phyloP scores from a whole-genome alignment of 768 basidiomycete genomes.

The Hericium alpestre region DNA sequence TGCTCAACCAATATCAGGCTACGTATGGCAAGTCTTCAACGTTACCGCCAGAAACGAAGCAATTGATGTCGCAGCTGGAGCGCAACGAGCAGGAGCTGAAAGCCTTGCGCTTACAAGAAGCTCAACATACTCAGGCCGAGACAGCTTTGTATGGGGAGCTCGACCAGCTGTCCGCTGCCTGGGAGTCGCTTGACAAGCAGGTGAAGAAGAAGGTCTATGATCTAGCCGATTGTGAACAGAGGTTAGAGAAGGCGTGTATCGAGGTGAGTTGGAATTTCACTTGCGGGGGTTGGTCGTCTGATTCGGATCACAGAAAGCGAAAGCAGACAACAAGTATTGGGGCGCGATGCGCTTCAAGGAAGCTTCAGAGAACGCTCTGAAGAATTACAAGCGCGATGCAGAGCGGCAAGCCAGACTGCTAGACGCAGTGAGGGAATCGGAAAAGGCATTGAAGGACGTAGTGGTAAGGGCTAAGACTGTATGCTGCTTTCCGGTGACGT shows the following conservation, averaged over 20 bases:
- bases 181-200: constrained; percentile 76
- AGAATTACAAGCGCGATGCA: constrained; percentile 43
- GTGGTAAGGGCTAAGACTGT: constrained; percentile 35
- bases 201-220: constrained; percentile 81
- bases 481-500: neutral
- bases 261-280: constrained; percentile 45
- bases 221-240: constrained; percentile 64
- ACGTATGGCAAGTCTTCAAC: constrained; percentile 44
- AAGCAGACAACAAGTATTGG: constrained; percentile 91
- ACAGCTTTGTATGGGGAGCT: constrained; percentile 73
- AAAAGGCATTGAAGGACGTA: constrained; percentile 48
- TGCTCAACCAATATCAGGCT: constrained; percentile 52
- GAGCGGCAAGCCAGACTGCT: constrained; percentile 55
- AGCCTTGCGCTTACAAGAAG: constrained; percentile 48
- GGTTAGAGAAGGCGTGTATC: constrained; percentile 46
- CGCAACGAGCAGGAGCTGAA: constrained; percentile 61
- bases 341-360: constrained; percentile 86
- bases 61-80: constrained; percentile 44
- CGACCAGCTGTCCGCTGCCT: constrained; percentile 75
- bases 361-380: constrained; percentile 65
- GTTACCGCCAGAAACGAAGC: constrained; percentile 38
- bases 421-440: constrained; percentile 53
- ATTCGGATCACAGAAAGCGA: constrained; percentile 61
- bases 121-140: constrained; percentile 61
- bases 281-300: neutral